Evolutionary conservation across 2,329 filamentous ascomycete genomes (phyloP).

Genomic region (Cercospora berteroae): DNA sequence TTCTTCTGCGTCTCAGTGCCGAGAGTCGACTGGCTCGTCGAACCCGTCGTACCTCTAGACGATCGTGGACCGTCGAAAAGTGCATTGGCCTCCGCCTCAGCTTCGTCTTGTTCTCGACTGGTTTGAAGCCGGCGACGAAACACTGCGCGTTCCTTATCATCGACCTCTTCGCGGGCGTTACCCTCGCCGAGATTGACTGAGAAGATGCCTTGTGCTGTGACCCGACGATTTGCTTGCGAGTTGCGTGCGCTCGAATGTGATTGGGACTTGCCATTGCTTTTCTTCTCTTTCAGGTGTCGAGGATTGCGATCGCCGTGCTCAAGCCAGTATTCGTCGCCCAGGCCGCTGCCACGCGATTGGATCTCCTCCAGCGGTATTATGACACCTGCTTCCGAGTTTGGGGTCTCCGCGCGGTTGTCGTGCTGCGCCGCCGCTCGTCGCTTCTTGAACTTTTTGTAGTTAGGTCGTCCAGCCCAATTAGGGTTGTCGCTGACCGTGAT

Average conservation of each 20-base stretch:
- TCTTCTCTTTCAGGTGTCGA: slow-evolving; percentile 13
- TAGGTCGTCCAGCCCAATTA: slow-evolving; percentile 88
- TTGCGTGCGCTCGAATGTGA: slow-evolving; percentile 17
- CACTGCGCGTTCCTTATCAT: slow-evolving; percentile 26
- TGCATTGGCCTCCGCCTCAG: slow-evolving; percentile 20
- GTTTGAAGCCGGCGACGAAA: slow-evolving; percentile 34
- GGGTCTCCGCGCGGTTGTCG: slow-evolving; percentile 40
- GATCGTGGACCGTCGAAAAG: slow-evolving; percentile 12
- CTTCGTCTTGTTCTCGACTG: slow-evolving; percentile 33
- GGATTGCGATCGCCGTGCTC: slow-evolving; percentile 38
- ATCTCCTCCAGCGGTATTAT: slow-evolving; percentile 73
- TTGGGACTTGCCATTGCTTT: slow-evolving; percentile 19
- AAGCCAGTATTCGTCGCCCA: slow-evolving; percentile 77
- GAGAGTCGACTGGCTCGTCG: slow-evolving; percentile 23
- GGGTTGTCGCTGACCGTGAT: slow-evolving; percentile 11
- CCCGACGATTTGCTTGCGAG: not conserved
- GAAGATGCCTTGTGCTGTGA: not conserved
- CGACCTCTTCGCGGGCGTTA: slow-evolving; percentile 20
- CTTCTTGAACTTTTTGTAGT: slow-evolving; percentile 84
- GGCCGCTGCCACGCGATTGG: slow-evolving; percentile 67
- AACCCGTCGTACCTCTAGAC: slow-evolving; percentile 11
- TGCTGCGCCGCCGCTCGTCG: slow-evolving; percentile 21
- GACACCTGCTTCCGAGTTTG: slow-evolving; percentile 31
- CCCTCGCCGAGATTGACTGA: slow-evolving; percentile 8
- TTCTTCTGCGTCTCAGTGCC: slow-evolving; percentile 28